Conservation (phyloP, 768 basidiomycete genomes). For the Agaricus sinodeliciosus region DNA sequence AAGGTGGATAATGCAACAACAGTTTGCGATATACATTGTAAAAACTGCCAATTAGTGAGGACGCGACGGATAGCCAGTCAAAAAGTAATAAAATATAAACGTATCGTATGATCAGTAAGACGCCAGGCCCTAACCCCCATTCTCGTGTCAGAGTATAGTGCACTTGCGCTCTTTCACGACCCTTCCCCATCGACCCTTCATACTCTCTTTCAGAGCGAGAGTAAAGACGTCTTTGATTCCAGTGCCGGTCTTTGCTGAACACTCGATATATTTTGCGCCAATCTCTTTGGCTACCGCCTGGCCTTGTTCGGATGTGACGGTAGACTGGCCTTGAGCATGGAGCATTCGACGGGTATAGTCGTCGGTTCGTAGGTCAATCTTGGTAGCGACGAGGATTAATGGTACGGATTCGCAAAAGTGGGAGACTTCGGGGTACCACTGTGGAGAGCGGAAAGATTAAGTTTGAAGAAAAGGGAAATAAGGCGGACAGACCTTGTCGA, state of each 20-base stretch:
- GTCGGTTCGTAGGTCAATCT: slow-evolving; percentile 86
- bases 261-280: slow-evolving; percentile 90
- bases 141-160: slow-evolving; percentile 43
- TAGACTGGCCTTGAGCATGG: slow-evolving; percentile 78
- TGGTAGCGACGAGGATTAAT: slow-evolving; percentile 87
- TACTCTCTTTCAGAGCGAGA: slow-evolving; percentile 82
- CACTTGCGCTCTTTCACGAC: slow-evolving; percentile 66
- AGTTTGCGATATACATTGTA: slow-evolving; percentile 9
- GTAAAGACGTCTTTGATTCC: slow-evolving; percentile 92
- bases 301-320: slow-evolving; percentile 82
- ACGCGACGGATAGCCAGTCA: slow-evolving; percentile 9
- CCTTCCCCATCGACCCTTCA: slow-evolving; percentile 75
- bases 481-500: slow-evolving; percentile 62
- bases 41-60: slow-evolving; percentile 4
- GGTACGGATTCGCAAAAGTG: slow-evolving; percentile 91
- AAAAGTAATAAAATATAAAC: slow-evolving; percentile 4
- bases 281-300: slow-evolving; percentile 85
- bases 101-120: slow-evolving; percentile 11
- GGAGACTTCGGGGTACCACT: slow-evolving; percentile 93
- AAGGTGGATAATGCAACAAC: background rate
- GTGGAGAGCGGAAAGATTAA: slow-evolving; percentile 3
- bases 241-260: slow-evolving; percentile 85
- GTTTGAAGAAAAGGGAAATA: background rate
- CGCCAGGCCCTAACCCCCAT: background rate
- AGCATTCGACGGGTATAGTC: slow-evolving; percentile 84